These are phyloP conservation scores for Pichia norvegensis DNA, from an alignment of 1,139 yeast genomes.

Conservation along the genomic window DNA sequence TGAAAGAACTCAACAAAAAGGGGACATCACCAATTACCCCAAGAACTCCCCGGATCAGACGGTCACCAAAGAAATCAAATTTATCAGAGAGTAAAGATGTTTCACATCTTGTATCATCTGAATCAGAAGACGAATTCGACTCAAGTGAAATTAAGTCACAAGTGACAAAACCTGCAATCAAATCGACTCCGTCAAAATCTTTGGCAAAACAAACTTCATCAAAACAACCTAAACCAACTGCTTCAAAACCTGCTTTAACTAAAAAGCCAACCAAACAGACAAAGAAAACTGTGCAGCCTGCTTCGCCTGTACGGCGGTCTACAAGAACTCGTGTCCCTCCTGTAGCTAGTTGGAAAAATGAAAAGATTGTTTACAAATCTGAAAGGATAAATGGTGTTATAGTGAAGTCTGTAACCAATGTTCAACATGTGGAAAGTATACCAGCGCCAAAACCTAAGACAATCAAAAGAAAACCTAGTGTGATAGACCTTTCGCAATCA, in stretches of 20 bases:
- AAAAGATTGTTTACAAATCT: conserved; percentile 57
- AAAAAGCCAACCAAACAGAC: conserved; percentile 10
- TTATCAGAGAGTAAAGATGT: neutral
- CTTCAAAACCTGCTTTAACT: neutral
- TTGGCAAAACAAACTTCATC: too few species aligned
- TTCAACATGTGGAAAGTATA: conserved; percentile 30
- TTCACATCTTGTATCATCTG: neutral
- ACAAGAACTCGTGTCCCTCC: conserved; percentile 63
- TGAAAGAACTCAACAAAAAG: neutral
- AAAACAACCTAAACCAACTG: too few species aligned
- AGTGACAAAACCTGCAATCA: neutral
- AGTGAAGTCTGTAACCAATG: conserved; percentile 53
- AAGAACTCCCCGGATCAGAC: neutral
- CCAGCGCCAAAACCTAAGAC: conserved; percentile 13
- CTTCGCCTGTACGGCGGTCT: conserved; percentile 38
- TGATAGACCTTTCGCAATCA: conserved; percentile 4
- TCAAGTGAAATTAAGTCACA: neutral
- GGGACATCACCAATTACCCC: neutral
- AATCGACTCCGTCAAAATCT: too few species aligned
- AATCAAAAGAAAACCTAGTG: neutral
- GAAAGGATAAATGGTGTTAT: conserved; percentile 40
- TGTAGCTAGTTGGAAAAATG: conserved; percentile 81
- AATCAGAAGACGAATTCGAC: neutral
- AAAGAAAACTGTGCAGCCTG: conserved; percentile 11
- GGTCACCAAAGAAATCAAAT: neutral